These are phyloP conservation scores for Helianthus tuberosus DNA, from an alignment of 129 eudicot species.

Conservation along the genomic window DNA sequence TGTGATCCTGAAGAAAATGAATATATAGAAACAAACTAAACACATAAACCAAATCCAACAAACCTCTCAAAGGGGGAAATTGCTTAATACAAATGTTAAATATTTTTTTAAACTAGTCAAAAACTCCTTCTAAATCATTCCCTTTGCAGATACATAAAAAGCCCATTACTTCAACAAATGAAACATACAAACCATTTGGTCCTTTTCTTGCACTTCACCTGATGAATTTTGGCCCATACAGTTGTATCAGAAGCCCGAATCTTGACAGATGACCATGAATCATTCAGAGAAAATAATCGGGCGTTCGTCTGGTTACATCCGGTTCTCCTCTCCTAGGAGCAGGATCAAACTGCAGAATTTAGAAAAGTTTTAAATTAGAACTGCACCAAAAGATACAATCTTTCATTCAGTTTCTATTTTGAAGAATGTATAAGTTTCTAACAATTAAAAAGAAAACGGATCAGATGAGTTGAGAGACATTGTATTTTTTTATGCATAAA, in stretches of 20 bases:
- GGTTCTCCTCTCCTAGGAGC: constrained; percentile 97
- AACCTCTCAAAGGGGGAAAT: not conserved
- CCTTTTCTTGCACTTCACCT: constrained; percentile 22
- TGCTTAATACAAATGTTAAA: constrained; percentile 21
- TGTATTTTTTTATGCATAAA: not conserved
- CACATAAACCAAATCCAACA: constrained; percentile 7
- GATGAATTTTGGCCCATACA: constrained; percentile 3
- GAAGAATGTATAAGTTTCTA: not conserved
- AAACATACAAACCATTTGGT: constrained; percentile 30
- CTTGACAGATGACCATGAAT: constrained; percentile 14
- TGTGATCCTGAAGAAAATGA: not conserved
- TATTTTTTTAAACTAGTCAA: constrained; percentile 21
- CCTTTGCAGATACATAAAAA: constrained; percentile 17
- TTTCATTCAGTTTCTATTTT: not conserved
- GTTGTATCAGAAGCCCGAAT: constrained; percentile 10
- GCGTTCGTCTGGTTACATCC: constrained; percentile 90
- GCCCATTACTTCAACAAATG: not conserved
- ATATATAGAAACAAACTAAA: not conserved
- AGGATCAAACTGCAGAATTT: constrained; percentile 73
- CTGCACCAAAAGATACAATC: not conserved
- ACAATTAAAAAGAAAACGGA: not conserved
- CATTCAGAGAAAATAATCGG: constrained; percentile 75
- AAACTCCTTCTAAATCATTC: constrained; percentile 11
- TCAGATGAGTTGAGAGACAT: not conserved
- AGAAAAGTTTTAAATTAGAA: not conserved